Evolutionary conservation across 2,329 filamentous ascomycete species (phyloP).

Genomic region (Trichoderma atroviride): DNA sequence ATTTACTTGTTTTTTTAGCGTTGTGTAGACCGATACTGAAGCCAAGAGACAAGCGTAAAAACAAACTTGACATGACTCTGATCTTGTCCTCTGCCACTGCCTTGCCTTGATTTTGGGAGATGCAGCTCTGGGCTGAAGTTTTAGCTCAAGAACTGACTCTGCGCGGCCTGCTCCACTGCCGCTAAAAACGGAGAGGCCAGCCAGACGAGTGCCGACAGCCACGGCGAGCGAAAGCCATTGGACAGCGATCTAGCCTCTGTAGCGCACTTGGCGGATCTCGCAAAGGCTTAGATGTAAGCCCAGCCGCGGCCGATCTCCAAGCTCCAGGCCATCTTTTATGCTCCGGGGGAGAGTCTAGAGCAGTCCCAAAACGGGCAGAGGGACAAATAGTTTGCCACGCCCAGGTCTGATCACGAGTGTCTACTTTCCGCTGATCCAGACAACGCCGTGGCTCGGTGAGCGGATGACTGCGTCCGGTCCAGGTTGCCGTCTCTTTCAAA

Average conservation of each 20-base stretch:
- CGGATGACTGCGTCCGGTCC: neutral
- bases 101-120: slow-evolving; percentile 12
- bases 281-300: neutral
- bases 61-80: neutral
- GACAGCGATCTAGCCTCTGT: slow-evolving; percentile 4
- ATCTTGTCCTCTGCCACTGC: neutral
- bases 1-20: neutral
- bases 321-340: neutral
- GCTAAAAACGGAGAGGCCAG: slow-evolving; percentile 5
- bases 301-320: slow-evolving; percentile 8
- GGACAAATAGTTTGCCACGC: slow-evolving; percentile 16
- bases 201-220: slow-evolving; percentile 14
- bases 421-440: neutral
- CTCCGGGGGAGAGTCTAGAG: slow-evolving; percentile 9
- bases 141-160: slow-evolving; percentile 12
- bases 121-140: slow-evolving; percentile 4
- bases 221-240: slow-evolving; percentile 4
- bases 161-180: neutral
- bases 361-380: neutral
- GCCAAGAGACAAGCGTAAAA: neutral
- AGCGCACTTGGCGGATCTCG: slow-evolving; percentile 14
- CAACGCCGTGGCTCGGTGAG: neutral
- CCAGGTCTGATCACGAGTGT: slow-evolving; percentile 1
- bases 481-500: neutral
- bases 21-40: neutral